Base-by-base conservation (phyloP, 2,329 filamentous ascomycete species). In the Albifimbria verrucaria region DNA sequence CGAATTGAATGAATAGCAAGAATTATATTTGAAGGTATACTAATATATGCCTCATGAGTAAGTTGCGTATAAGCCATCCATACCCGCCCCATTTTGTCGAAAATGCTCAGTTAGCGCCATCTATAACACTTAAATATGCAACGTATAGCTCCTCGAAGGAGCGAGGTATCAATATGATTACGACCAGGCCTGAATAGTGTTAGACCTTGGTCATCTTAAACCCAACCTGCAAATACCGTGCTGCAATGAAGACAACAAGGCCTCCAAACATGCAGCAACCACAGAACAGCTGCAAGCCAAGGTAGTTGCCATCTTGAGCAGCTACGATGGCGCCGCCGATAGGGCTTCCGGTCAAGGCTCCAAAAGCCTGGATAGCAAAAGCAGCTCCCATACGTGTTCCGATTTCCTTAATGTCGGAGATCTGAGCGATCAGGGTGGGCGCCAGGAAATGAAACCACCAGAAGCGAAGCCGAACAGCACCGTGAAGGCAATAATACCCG, bases 391-490 rank as follows among this genome's bases (percentile, higher is more conserved):
- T 84, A 6, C 88, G 77, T 2, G 86, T 79, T 15, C 89, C 89
- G 28, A 92, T 85, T 65, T 89, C 78, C 20, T 81, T 75, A 36
- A 90, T 79, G 45, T 89, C 85, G 2, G 82, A 85, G 56, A 91
- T 87, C 62, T 91, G 86, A 2, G 86, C 86, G 21, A 92, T 74
- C 15, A 88, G 72, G 0, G 86, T 79, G 0, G 88, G 85, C 0
- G 76, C 75, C 18, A 90, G 71, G 81, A 81, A 32, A 88, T 80
- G 60, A 85, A 88, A 2, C 82, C 81, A 12, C 88, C 88, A 0
- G 82, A 86, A 15, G 78, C 78, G 65, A 90, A 89, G 18, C 87
- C 88, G 59, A 88, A 91, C 7, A 89, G 68, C n/a, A 79, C 74
- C 12, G 80, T 77, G 65, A 89, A 90, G 32, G 83, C 74, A 48